These are phyloP conservation scores for Candida michaelii DNA, from an alignment of 805 yeast species.

Conservation along the genomic window DNA sequence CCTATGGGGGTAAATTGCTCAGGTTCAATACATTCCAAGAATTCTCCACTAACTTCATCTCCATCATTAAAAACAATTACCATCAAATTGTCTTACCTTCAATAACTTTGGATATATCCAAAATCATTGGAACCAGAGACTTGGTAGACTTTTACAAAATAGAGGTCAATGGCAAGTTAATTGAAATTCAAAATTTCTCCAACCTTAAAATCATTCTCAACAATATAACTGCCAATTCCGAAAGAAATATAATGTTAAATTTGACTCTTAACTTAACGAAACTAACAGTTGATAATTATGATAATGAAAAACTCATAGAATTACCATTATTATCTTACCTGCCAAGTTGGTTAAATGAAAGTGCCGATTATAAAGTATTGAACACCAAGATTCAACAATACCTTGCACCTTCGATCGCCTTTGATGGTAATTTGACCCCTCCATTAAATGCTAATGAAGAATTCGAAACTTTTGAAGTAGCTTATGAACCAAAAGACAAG, in stretches of 20 bases:
- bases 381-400: conserved; percentile 12
- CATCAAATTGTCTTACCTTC: conserved; percentile 24
- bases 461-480: background rate
- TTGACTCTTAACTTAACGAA: conserved; percentile 12
- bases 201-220: conserved; percentile 13
- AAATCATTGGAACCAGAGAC: conserved; percentile 16
- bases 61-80: conserved; percentile 14
- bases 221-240: conserved; percentile 13
- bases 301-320: conserved; percentile 12
- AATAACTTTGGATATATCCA: conserved; percentile 20
- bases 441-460: conserved; percentile 10
- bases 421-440: conserved; percentile 15
- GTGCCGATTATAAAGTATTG: conserved; percentile 17
- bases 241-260: conserved; percentile 14
- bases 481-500: background rate
- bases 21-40: conserved; percentile 20
- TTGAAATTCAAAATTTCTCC: conserved; percentile 15
- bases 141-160: conserved; percentile 19
- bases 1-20: conserved; percentile 19
- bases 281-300: conserved; percentile 13
- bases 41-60: conserved; percentile 17
- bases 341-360: conserved; percentile 17
- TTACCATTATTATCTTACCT: conserved; percentile 16
- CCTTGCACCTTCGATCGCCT: conserved; percentile 4
- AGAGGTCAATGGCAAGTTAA: conserved; percentile 25